Percentiles rank a stretch among this genome's conserved stretches.
These are phyloP conservation scores for Trichophyton mentagrophytes DNA, from an alignment of 2,329 filamentous ascomycete genomes.

Conservation along the genomic window DNA sequence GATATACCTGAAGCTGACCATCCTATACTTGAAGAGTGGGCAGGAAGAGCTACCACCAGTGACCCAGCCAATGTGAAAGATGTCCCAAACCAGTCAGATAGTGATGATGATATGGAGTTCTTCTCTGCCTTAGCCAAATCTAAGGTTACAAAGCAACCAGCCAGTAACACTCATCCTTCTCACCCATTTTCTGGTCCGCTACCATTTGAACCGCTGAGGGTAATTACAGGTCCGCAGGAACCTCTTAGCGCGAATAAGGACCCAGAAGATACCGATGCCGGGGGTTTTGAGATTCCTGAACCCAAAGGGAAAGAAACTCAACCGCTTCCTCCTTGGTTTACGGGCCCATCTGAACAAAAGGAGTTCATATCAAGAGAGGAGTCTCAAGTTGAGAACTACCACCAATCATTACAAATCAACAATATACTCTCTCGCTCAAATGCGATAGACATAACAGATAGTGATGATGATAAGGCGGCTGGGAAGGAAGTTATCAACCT, in stretches of 20 bases:
- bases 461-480: neutral
- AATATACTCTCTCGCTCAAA: conserved; percentile 7
- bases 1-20: conserved; percentile 28
- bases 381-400: conserved; percentile 9
- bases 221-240: conserved; percentile 27
- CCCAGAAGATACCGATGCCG: conserved; percentile 43
- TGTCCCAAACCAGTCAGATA: conserved; percentile 14
- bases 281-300: conserved; percentile 49
- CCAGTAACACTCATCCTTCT: conserved; percentile 24
- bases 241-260: conserved; percentile 33
- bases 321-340: conserved; percentile 37
- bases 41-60: neutral
- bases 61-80: conserved; percentile 17
- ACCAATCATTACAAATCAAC: conserved; percentile 20
- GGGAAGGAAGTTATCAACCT: neutral
- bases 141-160: conserved; percentile 44
- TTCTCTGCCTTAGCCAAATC: conserved; percentile 62
- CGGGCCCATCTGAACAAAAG: conserved; percentile 22
- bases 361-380: conserved; percentile 23
- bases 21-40: conserved; percentile 17
- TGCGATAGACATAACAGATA: conserved; percentile 9
- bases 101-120: conserved; percentile 62
- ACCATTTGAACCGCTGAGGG: conserved; percentile 68
- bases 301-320: conserved; percentile 17
- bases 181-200: conserved; percentile 66